These are phyloP conservation scores for Xanthoconium stramineum DNA, from an alignment of 768 basidiomycete genomes.

Conservation along the genomic window DNA sequence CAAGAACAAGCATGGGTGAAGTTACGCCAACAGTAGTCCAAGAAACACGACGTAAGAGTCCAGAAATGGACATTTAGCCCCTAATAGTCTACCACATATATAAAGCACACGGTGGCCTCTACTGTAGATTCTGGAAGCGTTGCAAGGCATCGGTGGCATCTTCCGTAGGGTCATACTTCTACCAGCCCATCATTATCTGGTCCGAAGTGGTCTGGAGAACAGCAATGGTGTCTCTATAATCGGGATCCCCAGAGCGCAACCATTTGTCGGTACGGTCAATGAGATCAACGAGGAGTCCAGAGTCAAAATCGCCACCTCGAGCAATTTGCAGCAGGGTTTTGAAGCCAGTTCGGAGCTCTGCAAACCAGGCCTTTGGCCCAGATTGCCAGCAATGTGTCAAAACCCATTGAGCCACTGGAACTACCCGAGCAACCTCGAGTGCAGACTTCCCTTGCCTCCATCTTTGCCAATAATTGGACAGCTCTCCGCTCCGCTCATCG, in stretches of 20 bases:
- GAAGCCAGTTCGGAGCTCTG: not conserved
- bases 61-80: constrained; percentile 19
- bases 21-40: not conserved
- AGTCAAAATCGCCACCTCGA: not conserved
- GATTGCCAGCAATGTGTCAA: too few relatives aligned
- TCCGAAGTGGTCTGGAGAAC: not conserved
- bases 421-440: not conserved
- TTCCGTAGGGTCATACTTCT: not conserved
- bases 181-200: too few relatives aligned
- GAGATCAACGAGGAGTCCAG: not conserved
- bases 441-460: not conserved
- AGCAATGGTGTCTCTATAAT: not conserved
- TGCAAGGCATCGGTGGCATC: not conserved
- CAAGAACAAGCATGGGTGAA: constrained; percentile 6
- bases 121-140: too few relatives aligned
- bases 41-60: constrained; percentile 19
- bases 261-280: too few relatives aligned
- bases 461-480: not conserved
- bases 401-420: not conserved
- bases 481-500: not conserved
- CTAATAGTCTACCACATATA: not conserved
- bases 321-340: not conserved
- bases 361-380: not conserved
- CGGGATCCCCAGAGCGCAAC: not conserved
- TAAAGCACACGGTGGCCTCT: too few relatives aligned